These are phyloP conservation scores for Fusarium setosum DNA, from an alignment of 2,329 filamentous ascomycete genomes.

Conservation along the genomic window DNA sequence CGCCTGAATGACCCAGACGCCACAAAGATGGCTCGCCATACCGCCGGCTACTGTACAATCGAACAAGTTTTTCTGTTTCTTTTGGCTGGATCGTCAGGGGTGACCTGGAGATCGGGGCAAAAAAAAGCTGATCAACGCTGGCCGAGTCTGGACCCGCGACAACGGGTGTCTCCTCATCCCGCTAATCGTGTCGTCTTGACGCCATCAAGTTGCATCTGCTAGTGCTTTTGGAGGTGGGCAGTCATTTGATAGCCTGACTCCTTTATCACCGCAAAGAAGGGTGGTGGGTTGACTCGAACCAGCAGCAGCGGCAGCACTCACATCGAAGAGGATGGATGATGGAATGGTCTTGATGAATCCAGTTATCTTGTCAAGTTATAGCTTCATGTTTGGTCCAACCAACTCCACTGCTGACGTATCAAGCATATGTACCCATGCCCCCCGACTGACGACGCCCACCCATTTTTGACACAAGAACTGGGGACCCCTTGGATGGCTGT, in stretches of 20 bases:
- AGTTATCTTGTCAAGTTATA: neutral
- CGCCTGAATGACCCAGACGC: constrained; percentile 12
- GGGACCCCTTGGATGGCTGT: constrained; percentile 10
- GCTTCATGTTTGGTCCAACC: constrained; percentile 5
- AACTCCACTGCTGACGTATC: constrained; percentile 39
- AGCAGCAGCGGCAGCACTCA: neutral
- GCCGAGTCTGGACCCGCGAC: constrained; percentile 32
- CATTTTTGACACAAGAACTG: neutral
- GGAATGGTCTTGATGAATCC: neutral
- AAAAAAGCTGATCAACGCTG: no score
- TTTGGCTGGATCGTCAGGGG: constrained; percentile 32
- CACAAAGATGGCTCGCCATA: constrained; percentile 16
- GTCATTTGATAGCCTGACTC: constrained; percentile 9
- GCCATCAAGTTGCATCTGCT: constrained; percentile 18
- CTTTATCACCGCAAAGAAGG: neutral
- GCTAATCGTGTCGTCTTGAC: constrained; percentile 31
- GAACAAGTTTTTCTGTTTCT: no score
- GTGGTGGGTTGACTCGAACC: neutral
- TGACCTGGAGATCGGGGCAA: constrained; percentile 2
- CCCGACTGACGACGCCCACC: constrained; percentile 2
- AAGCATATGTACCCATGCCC: constrained; percentile 20
- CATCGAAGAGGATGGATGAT: neutral
- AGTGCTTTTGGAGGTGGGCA: neutral
- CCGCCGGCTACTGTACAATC: constrained; percentile 3
- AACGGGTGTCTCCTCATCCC: constrained; percentile 32